Percentiles rank a stretch among this genome's conserved stretches.
Evolutionary conservation across 1,284 basidiomycete genomes (phyloP).

Genomic region (Ustilago sp.): DNA sequence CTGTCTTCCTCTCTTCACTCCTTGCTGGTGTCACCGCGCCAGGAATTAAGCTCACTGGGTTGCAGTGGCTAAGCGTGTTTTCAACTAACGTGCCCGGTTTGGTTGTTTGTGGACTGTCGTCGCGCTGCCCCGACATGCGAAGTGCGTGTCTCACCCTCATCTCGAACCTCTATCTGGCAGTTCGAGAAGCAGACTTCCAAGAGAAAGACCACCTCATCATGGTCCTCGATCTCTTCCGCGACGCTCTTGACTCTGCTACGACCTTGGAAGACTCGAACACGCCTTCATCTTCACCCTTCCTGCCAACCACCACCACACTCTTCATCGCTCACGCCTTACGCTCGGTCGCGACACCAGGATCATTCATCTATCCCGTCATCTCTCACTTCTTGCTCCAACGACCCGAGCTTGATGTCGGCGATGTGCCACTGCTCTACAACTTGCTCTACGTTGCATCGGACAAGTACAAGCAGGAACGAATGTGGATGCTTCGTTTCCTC

Average conservation of each 20-base stretch:
- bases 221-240: conserved; percentile 77
- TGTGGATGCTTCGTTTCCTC: conserved; percentile 87
- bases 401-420: conserved; percentile 78
- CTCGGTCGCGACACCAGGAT: conserved; percentile 80
- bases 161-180: conserved; percentile 70
- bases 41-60: conserved; percentile 74
- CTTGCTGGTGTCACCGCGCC: conserved; percentile 75
- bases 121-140: conserved; percentile 76
- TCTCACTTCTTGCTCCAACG: conserved; percentile 86
- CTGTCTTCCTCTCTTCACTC: conserved; percentile 80
- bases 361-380: conserved; percentile 82
- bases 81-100: conserved; percentile 83
- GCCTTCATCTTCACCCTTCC: conserved; percentile 68
- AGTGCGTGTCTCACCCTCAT: conserved; percentile 71
- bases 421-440: conserved; percentile 86
- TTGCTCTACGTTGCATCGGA: conserved; percentile 82
- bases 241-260: conserved; percentile 27
- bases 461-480: conserved; percentile 81
- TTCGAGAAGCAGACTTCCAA: conserved; percentile 78
- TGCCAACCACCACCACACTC: conserved; percentile 82
- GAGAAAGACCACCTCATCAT: conserved; percentile 83
- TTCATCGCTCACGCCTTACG: conserved; percentile 84
- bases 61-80: conserved; percentile 86
- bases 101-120: conserved; percentile 80
- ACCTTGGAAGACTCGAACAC: conserved; percentile 55